Conservation (phyloP, 331 rosid genomes). For the Spiraea crenata region DNA sequence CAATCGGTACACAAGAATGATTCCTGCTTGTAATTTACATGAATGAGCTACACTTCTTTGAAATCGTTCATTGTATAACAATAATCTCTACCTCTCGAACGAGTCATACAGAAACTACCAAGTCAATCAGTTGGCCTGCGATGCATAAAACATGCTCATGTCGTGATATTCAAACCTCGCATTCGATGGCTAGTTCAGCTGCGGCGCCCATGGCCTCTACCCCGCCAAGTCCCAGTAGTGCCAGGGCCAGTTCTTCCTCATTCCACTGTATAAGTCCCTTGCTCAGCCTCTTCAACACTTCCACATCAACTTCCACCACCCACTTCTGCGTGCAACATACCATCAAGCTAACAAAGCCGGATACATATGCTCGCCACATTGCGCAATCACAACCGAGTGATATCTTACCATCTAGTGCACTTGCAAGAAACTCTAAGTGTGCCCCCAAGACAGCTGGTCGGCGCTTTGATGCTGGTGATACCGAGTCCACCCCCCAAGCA, state of each 20-base stretch:
- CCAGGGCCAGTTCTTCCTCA: slow-evolving; percentile 86
- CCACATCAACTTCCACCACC: slow-evolving; percentile 69
- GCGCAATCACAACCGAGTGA: slow-evolving; percentile 79
- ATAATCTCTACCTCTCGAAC: background rate
- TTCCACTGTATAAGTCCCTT: slow-evolving; percentile 67
- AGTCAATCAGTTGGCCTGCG: background rate
- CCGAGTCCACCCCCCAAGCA: slow-evolving; percentile 86
- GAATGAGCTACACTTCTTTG: slow-evolving; percentile 7
- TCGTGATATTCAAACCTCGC: slow-evolving; percentile 27
- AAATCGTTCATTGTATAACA: background rate
- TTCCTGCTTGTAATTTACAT: slow-evolving; percentile 1
- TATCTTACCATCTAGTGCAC: slow-evolving; percentile 75
- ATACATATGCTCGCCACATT: slow-evolving; percentile 77
- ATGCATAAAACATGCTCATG: no score
- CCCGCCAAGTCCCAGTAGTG: slow-evolving; percentile 70
- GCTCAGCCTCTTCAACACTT: slow-evolving; percentile 71
- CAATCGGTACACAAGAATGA: background rate
- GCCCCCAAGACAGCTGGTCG: slow-evolving; percentile 60
- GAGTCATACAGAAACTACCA: background rate
- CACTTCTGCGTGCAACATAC: slow-evolving; percentile 68
- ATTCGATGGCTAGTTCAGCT: slow-evolving; percentile 69
- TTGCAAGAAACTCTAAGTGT: slow-evolving; percentile 78
- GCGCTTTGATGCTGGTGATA: slow-evolving; percentile 54
- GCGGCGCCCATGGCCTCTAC: slow-evolving; percentile 80
- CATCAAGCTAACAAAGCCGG: slow-evolving; percentile 77